Evolutionary conservation across 176 grass and related monocot genomes (phyloP).

Genomic region (Oryza coarctata): DNA sequence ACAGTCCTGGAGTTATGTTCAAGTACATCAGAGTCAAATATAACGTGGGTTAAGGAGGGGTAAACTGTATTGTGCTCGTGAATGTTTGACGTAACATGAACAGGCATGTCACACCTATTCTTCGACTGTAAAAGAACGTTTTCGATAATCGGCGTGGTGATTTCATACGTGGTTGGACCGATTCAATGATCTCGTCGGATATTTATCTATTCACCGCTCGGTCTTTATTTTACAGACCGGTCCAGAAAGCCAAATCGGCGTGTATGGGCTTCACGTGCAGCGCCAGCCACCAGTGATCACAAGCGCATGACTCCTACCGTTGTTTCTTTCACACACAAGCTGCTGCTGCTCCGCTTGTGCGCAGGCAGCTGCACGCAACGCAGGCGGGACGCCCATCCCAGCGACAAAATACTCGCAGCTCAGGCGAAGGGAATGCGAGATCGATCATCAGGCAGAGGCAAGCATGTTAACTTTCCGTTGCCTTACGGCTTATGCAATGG

Average conservation of each 20-base stretch:
- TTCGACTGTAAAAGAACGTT: too few relatives aligned
- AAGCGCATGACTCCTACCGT: background rate
- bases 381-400: background rate
- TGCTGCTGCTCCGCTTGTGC: background rate
- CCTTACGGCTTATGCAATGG: conserved; percentile 4
- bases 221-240: background rate
- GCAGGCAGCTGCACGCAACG: background rate
- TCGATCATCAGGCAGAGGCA: background rate
- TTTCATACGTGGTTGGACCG: too few relatives aligned
- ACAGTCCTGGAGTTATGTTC: too few relatives aligned
- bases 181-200: too few relatives aligned
- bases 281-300: background rate
- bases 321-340: conserved; percentile 7
- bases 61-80: background rate
- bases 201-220: background rate
- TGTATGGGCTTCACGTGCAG: conserved; percentile 12
- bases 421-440: background rate
- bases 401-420: background rate
- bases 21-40: too few relatives aligned
- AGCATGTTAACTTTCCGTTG: conserved; percentile 13
- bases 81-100: background rate
- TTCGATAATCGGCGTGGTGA: too few relatives aligned
- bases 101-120: background rate
- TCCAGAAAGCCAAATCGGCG: background rate
- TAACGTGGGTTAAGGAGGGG: too few relatives aligned